Percentiles rank a stretch among this genome's conserved stretches.
Conservation (phyloP, 306 rosid species). For the Ammopiptanthus mongolicus region DNA sequence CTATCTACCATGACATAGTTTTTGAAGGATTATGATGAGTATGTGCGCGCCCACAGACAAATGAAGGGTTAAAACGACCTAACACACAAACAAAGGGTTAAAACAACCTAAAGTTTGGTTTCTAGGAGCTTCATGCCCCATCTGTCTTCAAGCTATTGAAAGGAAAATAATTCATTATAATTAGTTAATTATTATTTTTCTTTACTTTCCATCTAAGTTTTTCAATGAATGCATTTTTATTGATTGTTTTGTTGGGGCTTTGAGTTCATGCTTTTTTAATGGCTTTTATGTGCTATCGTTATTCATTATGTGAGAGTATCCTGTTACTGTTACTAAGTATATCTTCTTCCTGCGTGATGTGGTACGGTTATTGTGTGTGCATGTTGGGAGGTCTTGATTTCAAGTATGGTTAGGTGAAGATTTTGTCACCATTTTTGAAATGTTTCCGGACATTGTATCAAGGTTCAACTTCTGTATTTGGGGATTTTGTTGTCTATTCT, state of each 20-base stretch:
- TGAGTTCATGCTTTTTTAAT: not conserved
- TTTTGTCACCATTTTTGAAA: not conserved
- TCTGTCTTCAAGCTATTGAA: not conserved
- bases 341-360: not conserved
- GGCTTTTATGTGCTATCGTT: not conserved
- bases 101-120: constrained; percentile 1
- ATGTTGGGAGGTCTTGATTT: not conserved
- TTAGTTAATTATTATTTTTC: not conserved
- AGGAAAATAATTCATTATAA: not conserved
- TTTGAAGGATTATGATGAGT: too few relatives aligned
- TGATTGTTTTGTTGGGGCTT: not conserved
- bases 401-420: not conserved
- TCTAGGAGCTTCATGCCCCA: not conserved
- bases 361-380: not conserved
- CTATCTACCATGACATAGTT: too few relatives aligned
- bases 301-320: not conserved
- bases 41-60: too few relatives aligned
- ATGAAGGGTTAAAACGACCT: too few relatives aligned
- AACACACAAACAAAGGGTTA: too few relatives aligned
- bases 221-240: not conserved
- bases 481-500: not conserved
- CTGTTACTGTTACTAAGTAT: not conserved
- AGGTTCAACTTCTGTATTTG: not conserved
- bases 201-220: not conserved
- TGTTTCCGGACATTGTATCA: not conserved